phyloP scores from a whole-genome alignment of 129 eudicot species.

The Flaveria ramosissima region DNA sequence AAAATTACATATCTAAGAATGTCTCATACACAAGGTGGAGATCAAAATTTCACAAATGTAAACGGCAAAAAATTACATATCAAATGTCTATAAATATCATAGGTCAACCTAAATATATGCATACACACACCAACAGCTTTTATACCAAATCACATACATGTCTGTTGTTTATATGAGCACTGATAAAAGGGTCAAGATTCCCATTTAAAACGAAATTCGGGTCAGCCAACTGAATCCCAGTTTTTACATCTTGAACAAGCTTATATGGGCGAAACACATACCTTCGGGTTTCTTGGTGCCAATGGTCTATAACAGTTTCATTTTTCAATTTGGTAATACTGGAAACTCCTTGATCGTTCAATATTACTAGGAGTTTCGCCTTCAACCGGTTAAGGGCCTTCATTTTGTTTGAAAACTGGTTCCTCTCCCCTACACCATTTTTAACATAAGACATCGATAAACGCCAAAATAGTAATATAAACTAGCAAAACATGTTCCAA shows the following conservation, averaged over 20 bases:
- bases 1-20: too few relatives aligned
- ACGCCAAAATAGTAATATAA: neutral
- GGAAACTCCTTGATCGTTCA: conserved; percentile 56
- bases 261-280: conserved; percentile 63
- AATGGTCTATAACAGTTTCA: conserved; percentile 34
- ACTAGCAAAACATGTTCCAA: neutral
- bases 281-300: conserved; percentile 72
- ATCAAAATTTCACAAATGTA: conserved; percentile 18
- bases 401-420: conserved; percentile 67
- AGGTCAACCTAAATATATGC: conserved; percentile 16
- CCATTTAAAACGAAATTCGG: conserved; percentile 70
- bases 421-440: conserved; percentile 75
- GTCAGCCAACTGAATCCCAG: conserved; percentile 73
- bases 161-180: conserved; percentile 72
- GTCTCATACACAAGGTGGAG: too few relatives aligned
- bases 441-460: neutral
- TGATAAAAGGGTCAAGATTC: conserved; percentile 67
- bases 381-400: conserved; percentile 88
- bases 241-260: conserved; percentile 82
- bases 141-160: conserved; percentile 42
- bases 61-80: conserved; percentile 10
- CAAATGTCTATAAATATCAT: neutral
- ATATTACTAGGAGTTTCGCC: conserved; percentile 63
- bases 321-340: conserved; percentile 40
- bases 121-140: conserved; percentile 31